These are phyloP conservation scores for Reutealis trisperma DNA, from an alignment of 345 rosid genomes.

Conservation along the genomic window DNA sequence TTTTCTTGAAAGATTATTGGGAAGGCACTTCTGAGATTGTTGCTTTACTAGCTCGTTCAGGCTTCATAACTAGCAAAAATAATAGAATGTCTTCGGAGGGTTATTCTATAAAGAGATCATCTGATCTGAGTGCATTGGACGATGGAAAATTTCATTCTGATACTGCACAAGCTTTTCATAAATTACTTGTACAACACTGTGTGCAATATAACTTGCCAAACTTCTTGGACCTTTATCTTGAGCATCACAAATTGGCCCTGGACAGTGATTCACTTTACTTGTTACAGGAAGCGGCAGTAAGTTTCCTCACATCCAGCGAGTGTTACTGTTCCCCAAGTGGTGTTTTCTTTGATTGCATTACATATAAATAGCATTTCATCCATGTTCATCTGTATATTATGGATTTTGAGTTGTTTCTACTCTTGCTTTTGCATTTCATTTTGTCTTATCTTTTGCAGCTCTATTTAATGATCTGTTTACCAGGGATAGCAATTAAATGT, in stretches of 20 bases:
- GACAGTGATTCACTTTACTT: constrained; percentile 56
- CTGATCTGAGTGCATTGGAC: constrained; percentile 47
- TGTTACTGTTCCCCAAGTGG: constrained; percentile 24
- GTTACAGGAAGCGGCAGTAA: constrained; percentile 81
- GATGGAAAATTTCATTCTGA: constrained; percentile 40
- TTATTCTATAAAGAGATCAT: constrained; percentile 41
- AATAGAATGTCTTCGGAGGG: constrained; percentile 40
- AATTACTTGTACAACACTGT: constrained; percentile 62
- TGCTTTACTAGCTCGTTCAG: constrained; percentile 76
- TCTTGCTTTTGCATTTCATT: neutral
- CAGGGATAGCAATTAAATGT: neutral
- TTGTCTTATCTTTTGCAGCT: neutral
- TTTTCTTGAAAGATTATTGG: constrained; percentile 86
- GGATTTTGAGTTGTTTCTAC: neutral
- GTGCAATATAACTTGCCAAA: constrained; percentile 73
- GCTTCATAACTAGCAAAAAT: constrained; percentile 53
- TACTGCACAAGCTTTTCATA: constrained; percentile 63
- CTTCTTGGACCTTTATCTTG: constrained; percentile 88
- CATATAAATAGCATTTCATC: constrained; percentile 2
- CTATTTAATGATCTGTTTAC: neutral
- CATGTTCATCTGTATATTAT: neutral
- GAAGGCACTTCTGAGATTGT: constrained; percentile 72
- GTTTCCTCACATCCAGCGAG: constrained; percentile 43
- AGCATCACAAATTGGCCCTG: constrained; percentile 62
- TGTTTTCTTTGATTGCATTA: constrained; percentile 10